These are phyloP conservation scores for Voacanga thouarsii DNA, from an alignment of 257 asterid species.

Conservation along the genomic window DNA sequence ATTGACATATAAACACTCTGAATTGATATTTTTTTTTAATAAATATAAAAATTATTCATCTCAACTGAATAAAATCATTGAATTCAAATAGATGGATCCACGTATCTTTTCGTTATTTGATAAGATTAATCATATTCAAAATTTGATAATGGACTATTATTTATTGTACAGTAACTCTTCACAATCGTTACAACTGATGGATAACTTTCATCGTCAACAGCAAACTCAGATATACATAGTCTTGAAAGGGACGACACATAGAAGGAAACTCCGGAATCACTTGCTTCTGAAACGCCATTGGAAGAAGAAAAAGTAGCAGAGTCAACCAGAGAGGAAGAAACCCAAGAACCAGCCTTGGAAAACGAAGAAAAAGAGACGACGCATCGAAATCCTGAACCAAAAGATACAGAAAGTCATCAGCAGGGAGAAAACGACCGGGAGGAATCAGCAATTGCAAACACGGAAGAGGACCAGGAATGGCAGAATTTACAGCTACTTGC, in stretches of 20 bases:
- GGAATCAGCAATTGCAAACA: slow-evolving; percentile 12
- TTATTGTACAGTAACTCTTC: no score
- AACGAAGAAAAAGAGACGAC: slow-evolving; percentile 13
- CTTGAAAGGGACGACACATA: slow-evolving; percentile 20
- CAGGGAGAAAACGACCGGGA: slow-evolving; percentile 14
- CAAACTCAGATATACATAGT: not conserved
- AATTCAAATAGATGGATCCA: no score
- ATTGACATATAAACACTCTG: no score
- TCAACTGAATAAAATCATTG: no score
- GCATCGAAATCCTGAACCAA: slow-evolving; percentile 7
- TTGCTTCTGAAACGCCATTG: slow-evolving; percentile 9
- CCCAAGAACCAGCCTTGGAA: slow-evolving; percentile 3
- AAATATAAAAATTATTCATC: no score
- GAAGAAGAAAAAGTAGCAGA: slow-evolving; percentile 23
- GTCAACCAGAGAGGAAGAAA: slow-evolving; percentile 5
- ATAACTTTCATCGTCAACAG: slow-evolving; percentile 38
- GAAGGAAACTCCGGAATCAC: slow-evolving; percentile 20
- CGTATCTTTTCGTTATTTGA: no score
- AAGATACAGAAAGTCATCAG: slow-evolving; percentile 7
- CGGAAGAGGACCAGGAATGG: not conserved
- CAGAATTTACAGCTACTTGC: not conserved
- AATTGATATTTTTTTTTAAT: no score
- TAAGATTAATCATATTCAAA: no score
- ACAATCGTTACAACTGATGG: no score
- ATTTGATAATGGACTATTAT: no score